Evolutionary conservation across 192 early-diverging fungal genomes (phyloP), one percentile per base, ranked within the genome.

Genomic region (Podila verticillata): DNA sequence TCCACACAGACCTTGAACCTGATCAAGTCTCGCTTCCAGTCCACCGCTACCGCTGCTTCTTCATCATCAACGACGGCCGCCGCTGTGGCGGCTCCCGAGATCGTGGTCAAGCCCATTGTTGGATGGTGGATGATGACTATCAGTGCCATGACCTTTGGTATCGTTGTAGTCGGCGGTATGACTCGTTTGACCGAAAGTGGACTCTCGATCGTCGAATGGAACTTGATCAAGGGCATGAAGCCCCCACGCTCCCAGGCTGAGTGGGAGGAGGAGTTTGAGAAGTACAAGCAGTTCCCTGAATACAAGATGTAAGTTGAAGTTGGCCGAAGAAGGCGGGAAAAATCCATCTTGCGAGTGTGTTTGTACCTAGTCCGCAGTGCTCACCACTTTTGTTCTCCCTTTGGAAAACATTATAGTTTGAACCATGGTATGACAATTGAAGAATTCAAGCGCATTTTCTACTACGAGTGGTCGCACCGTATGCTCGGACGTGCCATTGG

Each of bases 271-370:
- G 98, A 99, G 88, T 98, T 98, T 89, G 91, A 93, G 82, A 99
- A 98, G 85, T 99, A 99, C 90, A 97, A 99, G 81, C 93, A 95
- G 87, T 97, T 93, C 67, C 98, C 98, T 30, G 98, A 99, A 85
- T 99, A 96, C 84, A 96, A 96, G 83, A 86, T 94, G 91, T 94
- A 87, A 79, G 91, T 81, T 61, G 30, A 34, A 24, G 28, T 22
- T 66, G n/a, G n/a, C n/a, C n/a, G n/a, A n/a, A n/a, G n/a, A n/a
- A n/a, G n/a, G n/a, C n/a, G n/a, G n/a, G n/a, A n/a, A n/a, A n/a
- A n/a, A n/a, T n/a, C n/a, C n/a, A n/a, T n/a, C 34, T 30, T 26
- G 57, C 29, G 35, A 34, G 39, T 32, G 10, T 56, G 7, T 56
- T 10, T 63, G 29, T 44, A 15, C 49, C 15, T 32, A 32, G 9